A percentile compares a stretch with the other conserved stretches of the same genome.
These are phyloP conservation scores for Austroboletus eburneus DNA, from an alignment of 768 basidiomycete genomes.

Conservation along the genomic window DNA sequence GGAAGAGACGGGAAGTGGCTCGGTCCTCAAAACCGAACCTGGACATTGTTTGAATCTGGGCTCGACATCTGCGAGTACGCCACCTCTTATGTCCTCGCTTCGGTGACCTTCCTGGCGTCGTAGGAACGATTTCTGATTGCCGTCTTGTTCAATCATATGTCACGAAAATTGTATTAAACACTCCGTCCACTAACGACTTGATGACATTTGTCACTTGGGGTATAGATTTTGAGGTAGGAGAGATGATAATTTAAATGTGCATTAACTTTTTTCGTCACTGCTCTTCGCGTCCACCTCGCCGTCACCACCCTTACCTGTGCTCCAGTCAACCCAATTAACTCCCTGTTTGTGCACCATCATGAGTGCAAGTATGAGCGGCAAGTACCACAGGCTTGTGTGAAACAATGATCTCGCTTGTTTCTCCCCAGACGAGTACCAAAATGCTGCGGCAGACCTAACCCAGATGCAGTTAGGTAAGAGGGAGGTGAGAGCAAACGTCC, in stretches of 20 bases:
- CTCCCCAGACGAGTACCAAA: conserved; percentile 70
- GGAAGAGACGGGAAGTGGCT: conserved; percentile 40
- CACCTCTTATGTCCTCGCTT: no score
- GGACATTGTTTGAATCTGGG: conserved; percentile 10
- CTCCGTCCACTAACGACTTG: no score
- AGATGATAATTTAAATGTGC: not conserved
- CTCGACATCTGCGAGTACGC: no score
- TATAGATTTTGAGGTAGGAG: not conserved
- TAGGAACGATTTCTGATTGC: no score
- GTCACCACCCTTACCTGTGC: not conserved
- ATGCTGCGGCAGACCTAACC: conserved; percentile 63
- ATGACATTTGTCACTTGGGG: no score
- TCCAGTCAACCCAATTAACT: conserved; percentile 69
- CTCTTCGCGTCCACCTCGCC: not conserved
- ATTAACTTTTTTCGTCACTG: not conserved
- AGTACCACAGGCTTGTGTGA: conserved; percentile 81
- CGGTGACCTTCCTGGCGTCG: not conserved
- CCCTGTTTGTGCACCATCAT: conserved; percentile 96
- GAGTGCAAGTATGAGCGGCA: conserved; percentile 83
- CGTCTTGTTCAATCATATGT: no score
- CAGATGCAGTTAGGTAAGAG: conserved; percentile 72
- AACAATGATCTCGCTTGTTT: conserved; percentile 76
- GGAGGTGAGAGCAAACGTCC: conserved; percentile 78
- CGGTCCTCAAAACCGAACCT: conserved; percentile 17
- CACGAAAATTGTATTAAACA: no score